Percentiles rank a stretch among this genome's conserved stretches.
Evolutionary conservation across 139 green algal species (phyloP).

Genomic region (Pycnococcus provasolii): DNA sequence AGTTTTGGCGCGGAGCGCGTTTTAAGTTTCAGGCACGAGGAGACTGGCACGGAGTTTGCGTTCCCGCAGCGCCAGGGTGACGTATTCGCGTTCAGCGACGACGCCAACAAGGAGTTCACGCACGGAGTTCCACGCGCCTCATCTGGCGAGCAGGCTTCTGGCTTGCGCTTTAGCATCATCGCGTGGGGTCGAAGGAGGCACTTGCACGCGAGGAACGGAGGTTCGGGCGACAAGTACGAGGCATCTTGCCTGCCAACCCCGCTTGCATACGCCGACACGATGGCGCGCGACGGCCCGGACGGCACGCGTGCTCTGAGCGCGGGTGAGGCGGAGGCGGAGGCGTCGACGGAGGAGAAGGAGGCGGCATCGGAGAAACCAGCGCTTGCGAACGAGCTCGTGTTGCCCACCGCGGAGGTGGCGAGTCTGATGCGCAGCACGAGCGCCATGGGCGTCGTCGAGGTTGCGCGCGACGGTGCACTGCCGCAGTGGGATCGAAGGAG

Average conservation of each 20-base stretch:
- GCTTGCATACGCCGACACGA: slow-evolving; percentile 22
- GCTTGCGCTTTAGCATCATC: slow-evolving; percentile 21
- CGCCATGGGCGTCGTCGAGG: too few species aligned
- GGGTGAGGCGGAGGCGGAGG: background rate
- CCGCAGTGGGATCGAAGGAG: too few species aligned
- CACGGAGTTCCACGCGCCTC: slow-evolving; percentile 18
- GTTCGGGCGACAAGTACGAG: slow-evolving; percentile 16
- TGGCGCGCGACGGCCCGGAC: slow-evolving; percentile 11
- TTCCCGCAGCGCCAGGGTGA: slow-evolving; percentile 26
- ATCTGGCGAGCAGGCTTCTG: background rate
- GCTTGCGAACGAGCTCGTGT: slow-evolving; percentile 12
- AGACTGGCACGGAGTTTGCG: slow-evolving; percentile 2
- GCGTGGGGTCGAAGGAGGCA: slow-evolving; percentile 19
- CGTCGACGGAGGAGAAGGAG: background rate
- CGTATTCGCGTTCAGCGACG: slow-evolving; percentile 22
- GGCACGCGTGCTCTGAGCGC: slow-evolving; percentile 24
- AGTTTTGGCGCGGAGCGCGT: slow-evolving; percentile 17
- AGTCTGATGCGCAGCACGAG: background rate
- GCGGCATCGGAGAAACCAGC: background rate
- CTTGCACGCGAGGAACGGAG: slow-evolving; percentile 18
- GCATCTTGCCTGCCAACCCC: background rate
- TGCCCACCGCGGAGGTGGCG: slow-evolving; percentile 2
- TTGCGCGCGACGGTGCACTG: too few species aligned
- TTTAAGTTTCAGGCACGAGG: slow-evolving; percentile 20
- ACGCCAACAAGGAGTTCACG: slow-evolving; percentile 23